Evolutionary conservation across 495 filamentous ascomycete genomes (phyloP).

Genomic region (Lichina pygmaea): DNA sequence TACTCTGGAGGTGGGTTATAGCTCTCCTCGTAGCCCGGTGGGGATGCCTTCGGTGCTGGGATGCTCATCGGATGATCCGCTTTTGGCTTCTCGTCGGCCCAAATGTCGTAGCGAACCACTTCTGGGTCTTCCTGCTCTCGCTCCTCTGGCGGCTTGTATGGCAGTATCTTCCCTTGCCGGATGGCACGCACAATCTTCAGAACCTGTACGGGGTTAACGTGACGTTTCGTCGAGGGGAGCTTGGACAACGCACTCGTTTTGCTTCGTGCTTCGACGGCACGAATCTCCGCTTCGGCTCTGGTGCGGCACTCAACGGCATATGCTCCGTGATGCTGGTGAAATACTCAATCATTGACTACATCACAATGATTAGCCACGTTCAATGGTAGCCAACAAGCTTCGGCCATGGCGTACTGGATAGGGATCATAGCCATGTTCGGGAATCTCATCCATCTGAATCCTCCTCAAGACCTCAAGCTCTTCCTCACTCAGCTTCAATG

Average conservation of each 20-base stretch:
- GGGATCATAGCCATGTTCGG: slow-evolving; percentile 68
- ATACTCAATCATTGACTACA: slow-evolving; percentile 60
- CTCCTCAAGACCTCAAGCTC: slow-evolving; percentile 73
- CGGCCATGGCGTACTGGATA: slow-evolving; percentile 30
- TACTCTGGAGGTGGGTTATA: slow-evolving; percentile 96
- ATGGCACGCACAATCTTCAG: slow-evolving; percentile 98
- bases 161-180: slow-evolving; percentile 74
- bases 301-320: slow-evolving; percentile 83
- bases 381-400: neutral
- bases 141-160: slow-evolving; percentile 61
- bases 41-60: slow-evolving; percentile 83
- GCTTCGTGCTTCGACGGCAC: slow-evolving; percentile 95
- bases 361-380: neutral
- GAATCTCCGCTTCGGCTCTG: slow-evolving; percentile 88
- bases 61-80: slow-evolving; percentile 84
- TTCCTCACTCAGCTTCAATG: slow-evolving; percentile 60
- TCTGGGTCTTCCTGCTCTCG: slow-evolving; percentile 41
- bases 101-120: slow-evolving; percentile 56
- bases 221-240: neutral
- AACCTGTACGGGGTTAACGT: slow-evolving; percentile 11
- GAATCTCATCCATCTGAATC: slow-evolving; percentile 73
- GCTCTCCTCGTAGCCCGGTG: slow-evolving; percentile 79
- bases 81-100: slow-evolving; percentile 67
- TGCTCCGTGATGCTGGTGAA: slow-evolving; percentile 73
- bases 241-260: slow-evolving; percentile 28